These are phyloP conservation scores for Magnusiomyces fungicola DNA, from an alignment of 1,139 yeast species.

Conservation along the genomic window DNA sequence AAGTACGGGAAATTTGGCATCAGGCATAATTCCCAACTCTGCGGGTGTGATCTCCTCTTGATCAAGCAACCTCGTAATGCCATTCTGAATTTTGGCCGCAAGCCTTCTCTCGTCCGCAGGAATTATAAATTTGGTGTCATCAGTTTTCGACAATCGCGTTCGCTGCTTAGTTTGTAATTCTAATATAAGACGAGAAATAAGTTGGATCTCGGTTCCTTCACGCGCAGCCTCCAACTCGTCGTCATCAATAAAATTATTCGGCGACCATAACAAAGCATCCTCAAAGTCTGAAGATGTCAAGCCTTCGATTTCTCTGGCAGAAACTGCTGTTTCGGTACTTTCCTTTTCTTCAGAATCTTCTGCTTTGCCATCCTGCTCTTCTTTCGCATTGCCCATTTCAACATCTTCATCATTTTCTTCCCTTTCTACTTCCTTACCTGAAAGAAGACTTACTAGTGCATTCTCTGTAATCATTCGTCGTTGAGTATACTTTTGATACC, in stretches of 20 bases:
- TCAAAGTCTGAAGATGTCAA: constrained; percentile 30
- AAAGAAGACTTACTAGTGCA: constrained; percentile 14
- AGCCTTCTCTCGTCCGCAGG: constrained; percentile 41
- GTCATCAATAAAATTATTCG: constrained; percentile 43
- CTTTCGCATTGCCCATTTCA: constrained; percentile 20
- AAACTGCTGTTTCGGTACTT: constrained; percentile 10
- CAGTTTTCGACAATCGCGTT: constrained; percentile 40
- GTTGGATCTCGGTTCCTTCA: constrained; percentile 42
- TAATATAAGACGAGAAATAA: constrained; percentile 50
- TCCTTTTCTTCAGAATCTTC: constrained; percentile 12
- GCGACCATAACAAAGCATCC: constrained; percentile 48
- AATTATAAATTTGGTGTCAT: constrained; percentile 32
- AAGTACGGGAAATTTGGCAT: constrained; percentile 51
- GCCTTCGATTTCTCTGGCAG: constrained; percentile 21
- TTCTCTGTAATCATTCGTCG: constrained; percentile 22
- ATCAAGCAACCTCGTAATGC: constrained; percentile 41
- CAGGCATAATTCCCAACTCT: constrained; percentile 24
- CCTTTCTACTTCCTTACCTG: constrained; percentile 14
- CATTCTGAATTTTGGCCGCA: constrained; percentile 45
- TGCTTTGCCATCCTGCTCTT: constrained; percentile 20
- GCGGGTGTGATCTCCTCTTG: constrained; percentile 25
- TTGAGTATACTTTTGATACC: constrained; percentile 63
- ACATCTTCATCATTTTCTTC: constrained; percentile 13
- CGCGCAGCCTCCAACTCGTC: constrained; percentile 46
- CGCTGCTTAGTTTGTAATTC: constrained; percentile 60